phyloP scores from a whole-genome alignment of 2,329 filamentous ascomycete species.

The Colletotrichum orchidophilum region DNA sequence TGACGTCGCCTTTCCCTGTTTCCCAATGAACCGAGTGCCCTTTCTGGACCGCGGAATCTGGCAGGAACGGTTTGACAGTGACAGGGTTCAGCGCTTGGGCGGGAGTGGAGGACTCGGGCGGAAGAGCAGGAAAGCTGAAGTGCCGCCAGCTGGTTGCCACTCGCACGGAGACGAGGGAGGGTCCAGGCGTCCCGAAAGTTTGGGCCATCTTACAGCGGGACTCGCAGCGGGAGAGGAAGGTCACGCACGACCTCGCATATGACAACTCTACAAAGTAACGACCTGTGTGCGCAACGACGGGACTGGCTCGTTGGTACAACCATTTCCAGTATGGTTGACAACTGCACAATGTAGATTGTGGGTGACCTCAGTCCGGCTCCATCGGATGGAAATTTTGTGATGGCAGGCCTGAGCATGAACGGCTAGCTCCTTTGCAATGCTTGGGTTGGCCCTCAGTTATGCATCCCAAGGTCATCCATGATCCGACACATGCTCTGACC shows the following conservation, averaged over 20 bases:
- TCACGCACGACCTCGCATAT: not conserved
- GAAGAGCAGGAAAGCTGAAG: not conserved
- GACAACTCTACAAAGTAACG: not conserved
- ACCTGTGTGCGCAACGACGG: slow-evolving; percentile 8
- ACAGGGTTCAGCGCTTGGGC: slow-evolving; percentile 9
- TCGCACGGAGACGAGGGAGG: slow-evolving; percentile 22
- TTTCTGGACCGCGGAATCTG: not conserved
- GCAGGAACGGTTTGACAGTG: not conserved
- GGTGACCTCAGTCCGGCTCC: slow-evolving; percentile 13
- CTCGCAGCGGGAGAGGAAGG: not conserved
- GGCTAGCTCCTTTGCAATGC: not conserved
- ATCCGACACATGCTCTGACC: not conserved
- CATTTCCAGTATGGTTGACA: not conserved
- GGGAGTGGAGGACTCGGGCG: not conserved
- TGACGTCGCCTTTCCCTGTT: slow-evolving; percentile 16
- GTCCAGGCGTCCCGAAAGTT: slow-evolving; percentile 26
- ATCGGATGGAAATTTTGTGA: slow-evolving; percentile 33
- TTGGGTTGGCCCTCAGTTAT: not conserved
- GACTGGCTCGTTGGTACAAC: slow-evolving; percentile 7
- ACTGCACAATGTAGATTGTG: slow-evolving; percentile 12
- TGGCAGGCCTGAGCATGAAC: slow-evolving; percentile 10
- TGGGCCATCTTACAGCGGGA: slow-evolving; percentile 11
- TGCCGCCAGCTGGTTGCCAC: not conserved
- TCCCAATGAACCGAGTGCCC: not conserved
- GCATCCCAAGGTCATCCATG: not conserved